Conservation (phyloP, 2,329 filamentous ascomycete genomes). For the Pseudogymnoascus sp. region DNA sequence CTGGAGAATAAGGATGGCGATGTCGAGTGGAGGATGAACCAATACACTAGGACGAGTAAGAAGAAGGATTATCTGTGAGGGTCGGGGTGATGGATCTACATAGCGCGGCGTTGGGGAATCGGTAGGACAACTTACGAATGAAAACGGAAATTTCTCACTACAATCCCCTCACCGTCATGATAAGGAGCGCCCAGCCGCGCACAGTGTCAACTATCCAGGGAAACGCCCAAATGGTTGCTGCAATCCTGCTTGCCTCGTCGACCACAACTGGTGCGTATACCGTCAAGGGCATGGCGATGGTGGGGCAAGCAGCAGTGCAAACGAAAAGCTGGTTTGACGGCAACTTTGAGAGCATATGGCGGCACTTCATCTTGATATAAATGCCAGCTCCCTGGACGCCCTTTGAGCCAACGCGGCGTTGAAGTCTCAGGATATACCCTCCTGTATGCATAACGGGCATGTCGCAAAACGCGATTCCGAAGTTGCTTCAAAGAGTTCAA, state of each 20-base stretch:
- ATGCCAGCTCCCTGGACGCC: not conserved
- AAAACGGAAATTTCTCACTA: constrained; percentile 9
- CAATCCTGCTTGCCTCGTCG: constrained; percentile 12
- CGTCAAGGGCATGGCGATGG: not conserved
- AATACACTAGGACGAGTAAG: constrained; percentile 84
- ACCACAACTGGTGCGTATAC: constrained; percentile 1
- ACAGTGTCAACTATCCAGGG: constrained; percentile 13
- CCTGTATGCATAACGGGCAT: not conserved
- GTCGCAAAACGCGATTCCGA: not conserved
- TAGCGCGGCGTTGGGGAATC: constrained; percentile 26
- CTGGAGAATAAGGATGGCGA: constrained; percentile 93
- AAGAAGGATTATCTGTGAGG: constrained; percentile 90
- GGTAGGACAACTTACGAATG: constrained; percentile 13
- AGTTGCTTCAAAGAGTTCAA: not conserved
- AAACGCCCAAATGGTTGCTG: constrained; percentile 13
- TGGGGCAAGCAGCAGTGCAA: not conserved
- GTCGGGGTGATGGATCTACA: constrained; percentile 18
- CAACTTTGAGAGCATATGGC: not conserved
- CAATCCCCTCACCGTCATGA: constrained; percentile 5
- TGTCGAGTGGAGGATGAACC: constrained; percentile 91
- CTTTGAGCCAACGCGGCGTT: not conserved
- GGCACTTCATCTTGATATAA: constrained; percentile 1
- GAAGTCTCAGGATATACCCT: not conserved
- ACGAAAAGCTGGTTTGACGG: not conserved
- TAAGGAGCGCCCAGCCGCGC: constrained; percentile 11